phyloP scores from a whole-genome alignment of 2,329 filamentous ascomycete genomes.

The Dothistroma septosporum region DNA sequence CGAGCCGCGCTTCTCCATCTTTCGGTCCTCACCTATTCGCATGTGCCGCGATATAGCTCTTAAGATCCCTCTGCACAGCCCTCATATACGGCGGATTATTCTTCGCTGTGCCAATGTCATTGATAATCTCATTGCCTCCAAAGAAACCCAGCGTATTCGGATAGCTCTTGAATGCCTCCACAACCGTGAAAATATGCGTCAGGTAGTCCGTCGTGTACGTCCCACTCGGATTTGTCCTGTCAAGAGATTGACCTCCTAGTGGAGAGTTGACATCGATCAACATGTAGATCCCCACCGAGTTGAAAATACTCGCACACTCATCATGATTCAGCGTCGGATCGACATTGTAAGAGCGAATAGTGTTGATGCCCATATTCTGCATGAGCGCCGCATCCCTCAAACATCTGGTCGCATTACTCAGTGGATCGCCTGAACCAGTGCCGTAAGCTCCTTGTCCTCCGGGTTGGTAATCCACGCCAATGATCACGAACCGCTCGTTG shows the following conservation, averaged over 20 bases:
- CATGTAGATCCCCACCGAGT: constrained; percentile 63
- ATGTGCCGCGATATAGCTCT: constrained; percentile 62
- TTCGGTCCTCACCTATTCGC: constrained; percentile 38
- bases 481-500: constrained; percentile 56
- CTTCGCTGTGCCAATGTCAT: constrained; percentile 51
- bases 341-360: constrained; percentile 62
- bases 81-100: constrained; percentile 55
- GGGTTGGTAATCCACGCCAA: constrained; percentile 58
- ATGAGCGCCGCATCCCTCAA: constrained; percentile 61
- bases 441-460: constrained; percentile 58
- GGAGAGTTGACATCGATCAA: constrained; percentile 63
- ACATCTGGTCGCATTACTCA: constrained; percentile 56
- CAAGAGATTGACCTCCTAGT: constrained; percentile 52
- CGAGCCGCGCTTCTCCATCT: too few species aligned
- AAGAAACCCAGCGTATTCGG: constrained; percentile 65
- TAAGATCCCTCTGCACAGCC: constrained; percentile 63
- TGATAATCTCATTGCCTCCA: constrained; percentile 65
- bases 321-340: constrained; percentile 58
- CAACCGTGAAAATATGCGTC: constrained; percentile 56
- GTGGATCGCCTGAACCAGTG: constrained; percentile 49
- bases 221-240: constrained; percentile 52
- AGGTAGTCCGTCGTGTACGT: constrained; percentile 56
- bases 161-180: constrained; percentile 64
- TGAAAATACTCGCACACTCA: constrained; percentile 61
- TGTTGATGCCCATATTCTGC: constrained; percentile 61